Evolutionary conservation across 345 rosid genomes (phyloP).

Genomic region (Moricandia arvensis): DNA sequence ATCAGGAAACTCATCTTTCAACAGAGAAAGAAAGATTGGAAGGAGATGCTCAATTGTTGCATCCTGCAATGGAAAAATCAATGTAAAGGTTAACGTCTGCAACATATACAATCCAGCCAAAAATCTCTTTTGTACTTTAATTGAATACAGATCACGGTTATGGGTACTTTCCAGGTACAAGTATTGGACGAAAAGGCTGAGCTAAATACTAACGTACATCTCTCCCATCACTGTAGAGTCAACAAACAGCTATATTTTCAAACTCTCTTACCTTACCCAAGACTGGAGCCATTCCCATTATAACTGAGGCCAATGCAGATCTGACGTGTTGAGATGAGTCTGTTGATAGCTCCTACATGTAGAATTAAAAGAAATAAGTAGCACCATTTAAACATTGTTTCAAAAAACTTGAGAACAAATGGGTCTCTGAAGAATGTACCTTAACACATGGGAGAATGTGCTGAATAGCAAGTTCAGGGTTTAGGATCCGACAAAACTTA

Average conservation of each 20-base stretch:
- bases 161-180: not conserved
- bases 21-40: conserved; percentile 88
- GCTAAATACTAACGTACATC: conserved; percentile 8
- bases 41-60: conserved; percentile 94
- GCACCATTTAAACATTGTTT: not conserved
- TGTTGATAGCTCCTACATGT: conserved; percentile 75
- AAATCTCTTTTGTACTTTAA: not conserved
- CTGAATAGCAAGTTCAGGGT: conserved; percentile 82
- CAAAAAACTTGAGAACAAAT: not conserved
- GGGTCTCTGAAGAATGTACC: conserved; percentile 42
- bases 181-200: not conserved
- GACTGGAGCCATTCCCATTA: conserved; percentile 99
- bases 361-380: not conserved
- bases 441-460: conserved; percentile 93
- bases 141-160: not conserved
- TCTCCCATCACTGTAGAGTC: conserved; percentile 26
- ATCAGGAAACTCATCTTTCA: conserved; percentile 98
- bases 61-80: conserved; percentile 48
- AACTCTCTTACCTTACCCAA: conserved; percentile 52
- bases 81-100: not conserved
- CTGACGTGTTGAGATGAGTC: conserved; percentile 99
- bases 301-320: conserved; percentile 95
- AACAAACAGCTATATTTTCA: not conserved
- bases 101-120: not conserved
- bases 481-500: conserved; percentile 87